Conservation (phyloP, 805 yeast species). For the Nakazawaea wickerhamii region DNA sequence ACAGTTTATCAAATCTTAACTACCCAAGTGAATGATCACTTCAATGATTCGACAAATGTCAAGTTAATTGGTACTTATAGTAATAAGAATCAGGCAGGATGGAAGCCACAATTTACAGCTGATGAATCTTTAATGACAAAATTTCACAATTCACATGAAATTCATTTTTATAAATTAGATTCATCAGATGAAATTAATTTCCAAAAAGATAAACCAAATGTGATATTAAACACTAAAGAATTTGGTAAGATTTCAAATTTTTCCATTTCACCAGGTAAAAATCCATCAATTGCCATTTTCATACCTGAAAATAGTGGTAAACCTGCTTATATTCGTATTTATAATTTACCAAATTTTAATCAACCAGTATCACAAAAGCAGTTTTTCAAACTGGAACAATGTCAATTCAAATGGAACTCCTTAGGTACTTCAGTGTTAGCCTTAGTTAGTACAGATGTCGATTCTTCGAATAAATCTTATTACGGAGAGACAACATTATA, state of each 20-base stretch:
- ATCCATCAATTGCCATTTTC: conserved; percentile 86
- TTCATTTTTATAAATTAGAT: conserved; percentile 60
- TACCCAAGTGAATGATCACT: conserved; percentile 28
- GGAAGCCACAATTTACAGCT: conserved; percentile 87
- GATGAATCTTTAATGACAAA: conserved; percentile 73
- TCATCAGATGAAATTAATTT: conserved; percentile 33
- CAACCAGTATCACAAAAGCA: conserved; percentile 82
- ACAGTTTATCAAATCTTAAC: conserved; percentile 56
- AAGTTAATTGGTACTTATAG: conserved; percentile 53
- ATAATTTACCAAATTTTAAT: conserved; percentile 67
- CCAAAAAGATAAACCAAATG: conserved; percentile 42
- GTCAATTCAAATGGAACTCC: conserved; percentile 88
- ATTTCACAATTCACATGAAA: conserved; percentile 44
- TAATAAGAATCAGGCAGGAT: conserved; percentile 79
- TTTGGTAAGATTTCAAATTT: conserved; percentile 43
- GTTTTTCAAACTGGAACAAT: conserved; percentile 93
- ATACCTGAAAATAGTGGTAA: conserved; percentile 81
- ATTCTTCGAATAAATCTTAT: conserved; percentile 86
- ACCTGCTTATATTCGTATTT: conserved; percentile 85
- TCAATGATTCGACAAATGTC: conserved; percentile 4
- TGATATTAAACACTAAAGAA: conserved; percentile 53
- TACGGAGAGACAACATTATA: conserved; percentile 95
- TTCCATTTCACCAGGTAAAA: conserved; percentile 78
- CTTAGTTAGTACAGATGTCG: conserved; percentile 93
- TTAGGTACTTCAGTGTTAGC: conserved; percentile 93